These are phyloP conservation scores for Phytopythium montanum DNA, from an alignment of 352 stramenopile species.

Conservation along the genomic window DNA sequence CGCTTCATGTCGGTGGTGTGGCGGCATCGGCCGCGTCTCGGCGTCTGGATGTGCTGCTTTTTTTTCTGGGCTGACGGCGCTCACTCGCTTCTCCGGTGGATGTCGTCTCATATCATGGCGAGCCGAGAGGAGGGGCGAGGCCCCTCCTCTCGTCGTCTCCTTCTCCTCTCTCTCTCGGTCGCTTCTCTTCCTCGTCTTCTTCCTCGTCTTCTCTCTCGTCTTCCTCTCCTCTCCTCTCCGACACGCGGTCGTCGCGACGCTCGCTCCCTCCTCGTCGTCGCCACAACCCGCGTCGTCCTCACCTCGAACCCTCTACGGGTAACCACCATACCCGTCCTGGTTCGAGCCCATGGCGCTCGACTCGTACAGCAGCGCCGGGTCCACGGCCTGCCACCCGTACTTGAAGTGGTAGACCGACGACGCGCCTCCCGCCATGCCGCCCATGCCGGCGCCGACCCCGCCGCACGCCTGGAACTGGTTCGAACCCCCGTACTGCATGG, in stretches of 20 bases:
- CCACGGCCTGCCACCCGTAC: conserved; percentile 75
- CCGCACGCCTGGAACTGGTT: conserved; percentile 51
- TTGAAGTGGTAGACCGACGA: conserved; percentile 76
- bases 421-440: conserved; percentile 12
- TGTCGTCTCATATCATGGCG: conserved; percentile 8
- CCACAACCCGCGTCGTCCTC: conserved; percentile 5
- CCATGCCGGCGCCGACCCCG: conserved; percentile 1
- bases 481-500: conserved; percentile 36
- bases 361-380: conserved; percentile 29
- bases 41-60: conserved; percentile 2
- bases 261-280: background rate
- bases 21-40: conserved; percentile 1
- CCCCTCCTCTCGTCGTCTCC: conserved; percentile 1
- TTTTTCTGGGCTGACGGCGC: conserved; percentile 17
- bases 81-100: conserved; percentile 6
- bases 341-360: conserved; percentile 12
- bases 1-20: background rate
- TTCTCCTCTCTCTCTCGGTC: background rate
- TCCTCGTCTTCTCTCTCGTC: conserved; percentile 5
- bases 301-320: conserved; percentile 16
- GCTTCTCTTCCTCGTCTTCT: conserved; percentile 4
- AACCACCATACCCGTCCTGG: conserved; percentile 24
- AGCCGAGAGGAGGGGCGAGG: conserved; percentile 1
- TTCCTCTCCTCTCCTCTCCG: conserved; percentile 3
- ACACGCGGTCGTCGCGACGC: conserved; percentile 5